Base-by-base conservation (phyloP, 139 green algal species). In the Coccomyxa sp. region DNA sequence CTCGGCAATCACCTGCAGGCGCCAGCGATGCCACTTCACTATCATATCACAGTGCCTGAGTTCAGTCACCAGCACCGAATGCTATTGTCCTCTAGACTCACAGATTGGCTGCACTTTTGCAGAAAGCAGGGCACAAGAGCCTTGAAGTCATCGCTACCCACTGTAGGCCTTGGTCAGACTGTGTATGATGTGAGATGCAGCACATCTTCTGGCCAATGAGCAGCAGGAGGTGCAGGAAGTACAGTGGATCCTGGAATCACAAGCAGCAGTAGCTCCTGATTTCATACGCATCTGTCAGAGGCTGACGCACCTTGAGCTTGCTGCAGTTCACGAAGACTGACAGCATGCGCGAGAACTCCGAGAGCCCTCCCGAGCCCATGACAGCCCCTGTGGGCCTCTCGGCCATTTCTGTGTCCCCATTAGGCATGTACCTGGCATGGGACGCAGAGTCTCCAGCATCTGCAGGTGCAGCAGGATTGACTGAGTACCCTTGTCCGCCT, bases 271-370 rank as follows among this genome's bases (percentile, higher is more conserved):
- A n/a, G n/a, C n/a, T n/a, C n/a, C n/a, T n/a, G n/a, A n/a, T n/a
- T n/a, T n/a, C n/a, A n/a, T n/a, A n/a, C n/a, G n/a, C n/a, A n/a
- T n/a, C n/a, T n/a, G n/a, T n/a, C n/a, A n/a, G n/a, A n/a, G n/a
- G n/a, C n/a, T 69, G 82, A 1, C 81, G 6, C 36, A 85, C 76
- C 78, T 78, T 55, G 41, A 90, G 73, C 35, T 81, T 83, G 80
- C 80, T 87, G 77, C 78, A 90, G 34, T 82, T 80, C 0, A 86
- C 90, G 39, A 88, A 83, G 31, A 86, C 82, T 0, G 87, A 89
- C 64, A 94, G 83, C 72, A 94, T 78, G 31, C 83, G 80, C 44
- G 82, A 85, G 37, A 94, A 94, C 40, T 88, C 82, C 34, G 79
- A 64, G 29, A 94, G 77, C 7, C 80, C 86, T 12, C 82, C 75